Percentiles rank a stretch among this genome's conserved stretches.
Conservation (phyloP, 768 basidiomycete genomes). For the Tylopilus intermedius region DNA sequence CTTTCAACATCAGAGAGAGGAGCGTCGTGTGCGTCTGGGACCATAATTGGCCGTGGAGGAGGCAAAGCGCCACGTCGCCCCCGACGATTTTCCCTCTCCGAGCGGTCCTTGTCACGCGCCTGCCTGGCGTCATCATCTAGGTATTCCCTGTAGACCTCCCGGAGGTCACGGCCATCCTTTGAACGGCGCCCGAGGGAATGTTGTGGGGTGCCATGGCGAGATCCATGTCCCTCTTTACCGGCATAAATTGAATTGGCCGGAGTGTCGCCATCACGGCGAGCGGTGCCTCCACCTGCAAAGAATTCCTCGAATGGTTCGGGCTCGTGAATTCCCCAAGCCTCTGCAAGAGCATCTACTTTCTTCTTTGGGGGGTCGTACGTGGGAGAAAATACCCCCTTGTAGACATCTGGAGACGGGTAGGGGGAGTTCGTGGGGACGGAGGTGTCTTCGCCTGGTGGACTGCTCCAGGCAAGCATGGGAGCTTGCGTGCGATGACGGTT, state of each 20-base stretch:
- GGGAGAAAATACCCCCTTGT: slow-evolving; percentile 43
- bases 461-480: slow-evolving; percentile 76
- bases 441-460: slow-evolving; percentile 36
- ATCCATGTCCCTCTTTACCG: slow-evolving; percentile 48
- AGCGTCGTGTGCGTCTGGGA: slow-evolving; percentile 53
- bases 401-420: slow-evolving; percentile 46
- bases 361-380: slow-evolving; percentile 66
- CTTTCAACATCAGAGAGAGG: slow-evolving; percentile 35
- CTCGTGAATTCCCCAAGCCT: slow-evolving; percentile 91
- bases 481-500: slow-evolving; percentile 76
- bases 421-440: slow-evolving; percentile 39
- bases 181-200: slow-evolving; percentile 33
- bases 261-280: slow-evolving; percentile 47
- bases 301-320: slow-evolving; percentile 91
- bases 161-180: slow-evolving; percentile 49
- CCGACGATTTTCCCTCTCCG: slow-evolving; percentile 29
- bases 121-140: slow-evolving; percentile 36
- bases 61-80: slow-evolving; percentile 56
- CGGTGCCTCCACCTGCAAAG: slow-evolving; percentile 67
- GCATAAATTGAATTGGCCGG: slow-evolving; percentile 67
- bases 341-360: slow-evolving; percentile 83
- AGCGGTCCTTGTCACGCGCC: slow-evolving; percentile 32
- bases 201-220: slow-evolving; percentile 34
- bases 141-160: slow-evolving; percentile 43
- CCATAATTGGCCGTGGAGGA: slow-evolving; percentile 80